Evolutionary conservation across 345 rosid species (phyloP).

Genomic region (Combretum micranthum): DNA sequence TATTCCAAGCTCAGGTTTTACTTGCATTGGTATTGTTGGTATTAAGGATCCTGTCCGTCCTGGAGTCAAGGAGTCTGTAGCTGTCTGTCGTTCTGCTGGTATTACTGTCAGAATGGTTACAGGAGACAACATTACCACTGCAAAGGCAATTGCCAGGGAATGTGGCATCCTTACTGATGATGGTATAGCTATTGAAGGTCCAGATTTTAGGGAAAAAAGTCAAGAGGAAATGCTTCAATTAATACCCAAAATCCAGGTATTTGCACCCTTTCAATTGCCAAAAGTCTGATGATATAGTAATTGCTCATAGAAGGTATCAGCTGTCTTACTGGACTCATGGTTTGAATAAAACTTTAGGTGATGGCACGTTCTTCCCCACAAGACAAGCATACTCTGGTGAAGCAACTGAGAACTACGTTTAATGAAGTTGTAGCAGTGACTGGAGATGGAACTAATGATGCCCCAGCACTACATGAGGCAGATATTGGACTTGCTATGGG

Average conservation of each 20-base stretch:
- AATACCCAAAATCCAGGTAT: slow-evolving; percentile 92
- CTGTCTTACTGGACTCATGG: neutral
- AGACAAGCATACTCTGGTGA: slow-evolving; percentile 87
- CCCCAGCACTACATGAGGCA: slow-evolving; percentile 96
- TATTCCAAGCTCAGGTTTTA: slow-evolving; percentile 57
- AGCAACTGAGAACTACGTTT: slow-evolving; percentile 71
- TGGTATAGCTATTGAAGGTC: slow-evolving; percentile 84
- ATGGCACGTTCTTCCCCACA: slow-evolving; percentile 96
- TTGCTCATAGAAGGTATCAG: neutral
- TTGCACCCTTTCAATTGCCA: neutral
- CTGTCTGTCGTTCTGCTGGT: slow-evolving; percentile 80
- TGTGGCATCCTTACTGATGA: slow-evolving; percentile 90
- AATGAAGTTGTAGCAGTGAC: slow-evolving; percentile 89
- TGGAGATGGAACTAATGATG: slow-evolving; percentile 97
- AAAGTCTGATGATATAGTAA: neutral
- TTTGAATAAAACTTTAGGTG: slow-evolving; percentile 39
- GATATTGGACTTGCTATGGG: slow-evolving; percentile 98
- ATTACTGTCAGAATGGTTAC: slow-evolving; percentile 95
- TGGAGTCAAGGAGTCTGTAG: slow-evolving; percentile 87
- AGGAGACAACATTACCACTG: slow-evolving; percentile 90
- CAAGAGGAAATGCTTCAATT: slow-evolving; percentile 58
- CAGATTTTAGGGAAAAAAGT: slow-evolving; percentile 72
- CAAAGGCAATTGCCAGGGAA: slow-evolving; percentile 89
- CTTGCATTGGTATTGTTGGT: slow-evolving; percentile 83
- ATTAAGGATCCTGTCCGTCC: slow-evolving; percentile 96